Conservation (phyloP, 2,329 filamentous ascomycete species). For the Akanthomyces lecanii region DNA sequence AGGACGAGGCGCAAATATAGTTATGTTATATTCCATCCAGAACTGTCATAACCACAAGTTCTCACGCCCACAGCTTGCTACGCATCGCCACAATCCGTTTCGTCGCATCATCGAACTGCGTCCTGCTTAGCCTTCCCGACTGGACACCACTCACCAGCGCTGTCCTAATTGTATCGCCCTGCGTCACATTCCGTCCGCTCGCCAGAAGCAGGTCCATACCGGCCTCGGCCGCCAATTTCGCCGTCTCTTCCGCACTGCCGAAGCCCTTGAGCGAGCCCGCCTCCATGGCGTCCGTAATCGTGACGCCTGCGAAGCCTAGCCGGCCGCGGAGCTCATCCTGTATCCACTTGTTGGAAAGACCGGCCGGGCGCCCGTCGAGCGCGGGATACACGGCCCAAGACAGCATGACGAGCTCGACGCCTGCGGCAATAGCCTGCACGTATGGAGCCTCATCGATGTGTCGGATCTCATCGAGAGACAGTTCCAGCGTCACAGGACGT, state of each 20-base stretch:
- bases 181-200: constrained; percentile 19
- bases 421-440: constrained; percentile 20
- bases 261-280: constrained; percentile 18
- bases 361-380: constrained; percentile 20
- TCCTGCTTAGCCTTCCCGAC: constrained; percentile 12
- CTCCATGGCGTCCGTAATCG: constrained; percentile 22
- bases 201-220: constrained; percentile 22
- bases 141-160: constrained; percentile 17
- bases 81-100: constrained; percentile 19
- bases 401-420: constrained; percentile 21
- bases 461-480: constrained; percentile 17
- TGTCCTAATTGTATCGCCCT: constrained; percentile 19
- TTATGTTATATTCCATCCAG: no score
- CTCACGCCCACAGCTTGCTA: constrained; percentile 14
- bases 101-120: constrained; percentile 21
- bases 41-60: neutral
- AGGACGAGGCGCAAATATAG: constrained; percentile 10
- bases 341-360: constrained; percentile 21
- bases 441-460: constrained; percentile 19
- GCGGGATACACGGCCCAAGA: constrained; percentile 23
- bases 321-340: constrained; percentile 20
- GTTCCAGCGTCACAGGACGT: constrained; percentile 18
- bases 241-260: constrained; percentile 16
- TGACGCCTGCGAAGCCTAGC: constrained; percentile 21
- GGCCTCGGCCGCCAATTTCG: constrained; percentile 16